Percentiles rank a stretch among this genome's conserved stretches.
Conservation (phyloP, 2,329 filamentous ascomycete species). For the Sporothrix curviconia region DNA sequence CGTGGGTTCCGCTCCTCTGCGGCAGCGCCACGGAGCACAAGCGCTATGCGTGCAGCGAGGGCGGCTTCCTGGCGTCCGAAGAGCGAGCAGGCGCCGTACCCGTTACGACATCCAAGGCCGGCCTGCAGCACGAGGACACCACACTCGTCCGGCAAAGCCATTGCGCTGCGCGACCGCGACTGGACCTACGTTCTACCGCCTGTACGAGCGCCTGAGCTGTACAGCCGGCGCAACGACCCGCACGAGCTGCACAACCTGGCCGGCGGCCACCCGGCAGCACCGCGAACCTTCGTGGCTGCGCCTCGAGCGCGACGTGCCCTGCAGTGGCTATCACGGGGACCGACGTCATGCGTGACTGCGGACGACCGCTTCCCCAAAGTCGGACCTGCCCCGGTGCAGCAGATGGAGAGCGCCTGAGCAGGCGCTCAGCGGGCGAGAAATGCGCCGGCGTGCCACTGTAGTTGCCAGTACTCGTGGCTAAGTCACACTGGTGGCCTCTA, state of each 20-base stretch:
- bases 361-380: no score
- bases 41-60: conserved; percentile 37
- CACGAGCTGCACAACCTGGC: conserved; percentile 35
- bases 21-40: conserved; percentile 27
- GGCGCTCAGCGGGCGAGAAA: no score
- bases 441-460: no score
- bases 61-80: conserved; percentile 37
- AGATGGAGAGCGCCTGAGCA: no score
- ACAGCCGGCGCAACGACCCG: conserved; percentile 31
- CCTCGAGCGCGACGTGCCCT: no score
- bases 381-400: no score
- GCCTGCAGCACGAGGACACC: conserved; percentile 39
- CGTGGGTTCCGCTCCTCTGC: conserved; percentile 28
- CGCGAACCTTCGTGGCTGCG: no score
- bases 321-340: no score
- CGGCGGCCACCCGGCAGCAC: no score
- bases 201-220: conserved; percentile 41
- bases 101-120: conserved; percentile 41
- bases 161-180: conserved; percentile 30
- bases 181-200: conserved; percentile 39
- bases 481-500: no score
- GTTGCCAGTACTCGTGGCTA: no score
- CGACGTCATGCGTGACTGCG: no score
- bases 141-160: conserved; percentile 36
- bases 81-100: conserved; percentile 39